Base-by-base conservation (phyloP, 2,329 filamentous ascomycete species). In the Xylariaceae sp. region DNA sequence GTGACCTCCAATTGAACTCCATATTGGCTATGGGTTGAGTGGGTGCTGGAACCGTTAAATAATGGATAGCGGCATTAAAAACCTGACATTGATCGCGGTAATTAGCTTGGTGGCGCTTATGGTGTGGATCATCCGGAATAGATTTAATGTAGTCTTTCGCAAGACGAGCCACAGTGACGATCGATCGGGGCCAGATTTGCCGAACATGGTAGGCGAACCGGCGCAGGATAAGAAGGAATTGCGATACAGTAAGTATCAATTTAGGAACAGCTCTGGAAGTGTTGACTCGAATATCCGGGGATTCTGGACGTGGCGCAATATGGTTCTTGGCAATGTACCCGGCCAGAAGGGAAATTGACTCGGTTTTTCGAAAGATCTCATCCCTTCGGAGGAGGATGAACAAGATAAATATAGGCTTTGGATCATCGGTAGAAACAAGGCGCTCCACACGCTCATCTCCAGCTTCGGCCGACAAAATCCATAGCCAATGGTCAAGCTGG, bases 1-100 rank as follows among this genome's bases (percentile, higher is more conserved):
- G 80, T 0, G 81, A 81, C 51, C 78, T 72, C 83, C 83, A 86
- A 57, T 78, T 80, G 65, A 76, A 71, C 3, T 67, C 64, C 66
- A 73, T 74, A 36, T 75, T 71, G 3, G 57, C 50, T 19, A 73
- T 58, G 0, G 74, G 70, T 2, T 67, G 54, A 18, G 64, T 56
- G 0, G 62, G 58, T 2, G 75, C 64, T 15, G 70, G 70, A 46
- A 62, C 62, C 21, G 68, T 70, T 18, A 80, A 69, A 5, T 66
- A 59, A 19, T 54, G 55, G 5, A 80, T 62, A 1, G 72, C 65
- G 21, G 61, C 49, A 59, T 80, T 80, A 61, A 74, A 73, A 4
- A 78, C 40, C 5, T 56, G 42, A 49, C 72, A 72, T 36, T 68
- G 65, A 10, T 66, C 57, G 16, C 59, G 54, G 36, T 68, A 70